Base-by-base conservation (phyloP, 805 yeast species). In the Candida ipomoeae region DNA sequence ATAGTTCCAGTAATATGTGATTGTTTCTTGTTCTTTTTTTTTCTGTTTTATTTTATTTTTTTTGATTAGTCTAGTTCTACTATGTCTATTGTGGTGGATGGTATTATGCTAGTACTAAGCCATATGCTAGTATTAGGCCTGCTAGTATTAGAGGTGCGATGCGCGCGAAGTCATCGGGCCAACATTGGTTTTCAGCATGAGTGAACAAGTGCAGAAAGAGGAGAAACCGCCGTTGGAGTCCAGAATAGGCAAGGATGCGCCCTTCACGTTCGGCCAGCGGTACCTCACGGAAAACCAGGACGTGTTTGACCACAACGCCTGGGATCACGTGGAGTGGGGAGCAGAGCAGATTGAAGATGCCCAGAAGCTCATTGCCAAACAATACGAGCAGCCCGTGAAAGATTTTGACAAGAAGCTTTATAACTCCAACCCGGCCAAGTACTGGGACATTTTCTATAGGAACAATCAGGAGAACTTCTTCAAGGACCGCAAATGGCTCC, bases 251-350 rank as follows among this genome's bases (percentile, higher is more conserved):
- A 85, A 92, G 54, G 97, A 91, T 59, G 75, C 81, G 34, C 99
- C 99, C 5, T 92, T 89, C 67, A 85, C 84, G 18, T 94, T 94
- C 69, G 99, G 99, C 10, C 95, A 89, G 65, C 75, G 99, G 49
- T 81, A 70, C 55, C 72, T 94, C 51, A 79, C 78, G 2, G 80
- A 83, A 43, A 86, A 83, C 14, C 83, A 85, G 4, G 90, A 89
- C 29, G 96, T 94, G 1, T 94, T 96, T 84, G 79, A 80, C 52
- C 96, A 87, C 64, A 94, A 94, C 65, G 99, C 99, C 0, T 86
- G 94, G 89, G 99, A 94, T 66, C 96, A 94, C 65, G 97, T 90
- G 33, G 96, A 89, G 62, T 91, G 97, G 96, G 97, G 96, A 45
- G 90, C 87, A 47, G 96, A 89, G 59, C 97, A 94, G 65, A 66